Evolutionary conservation across 306 rosid genomes (phyloP).

Genomic region (Dryas octopetala): DNA sequence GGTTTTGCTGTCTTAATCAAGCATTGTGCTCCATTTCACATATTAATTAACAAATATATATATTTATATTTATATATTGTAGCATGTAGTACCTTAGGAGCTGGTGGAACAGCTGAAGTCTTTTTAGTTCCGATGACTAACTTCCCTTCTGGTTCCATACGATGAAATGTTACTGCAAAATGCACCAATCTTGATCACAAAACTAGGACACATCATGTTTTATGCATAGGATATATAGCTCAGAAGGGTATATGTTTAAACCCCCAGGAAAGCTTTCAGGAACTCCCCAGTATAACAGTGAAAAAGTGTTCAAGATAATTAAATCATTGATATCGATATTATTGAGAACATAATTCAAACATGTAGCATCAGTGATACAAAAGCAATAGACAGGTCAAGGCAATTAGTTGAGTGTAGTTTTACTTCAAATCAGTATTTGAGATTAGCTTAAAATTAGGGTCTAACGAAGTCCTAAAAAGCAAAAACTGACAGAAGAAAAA

Average conservation of each 20-base stretch:
- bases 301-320: neutral
- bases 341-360: neutral
- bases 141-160: constrained; percentile 23
- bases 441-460: neutral
- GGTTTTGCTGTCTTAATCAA: too few species aligned
- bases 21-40: too few species aligned
- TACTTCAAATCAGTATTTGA: neutral
- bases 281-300: neutral
- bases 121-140: constrained; percentile 27
- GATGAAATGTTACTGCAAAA: constrained; percentile 32
- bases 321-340: neutral
- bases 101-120: neutral
- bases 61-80: neutral
- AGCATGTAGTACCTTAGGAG: constrained; percentile 15
- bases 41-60: too few species aligned
- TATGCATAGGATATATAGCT: neutral
- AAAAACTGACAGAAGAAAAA: neutral
- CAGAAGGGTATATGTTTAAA: neutral
- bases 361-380: neutral
- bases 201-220: neutral
- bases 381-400: neutral
- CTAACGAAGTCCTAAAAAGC: neutral
- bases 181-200: constrained; percentile 1
- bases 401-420: neutral
- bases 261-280: neutral